A percentile compares a stretch with the other conserved stretches of the same genome.
phyloP scores from a whole-genome alignment of 257 asterid genomes.

The Plectranthus barbatus region DNA sequence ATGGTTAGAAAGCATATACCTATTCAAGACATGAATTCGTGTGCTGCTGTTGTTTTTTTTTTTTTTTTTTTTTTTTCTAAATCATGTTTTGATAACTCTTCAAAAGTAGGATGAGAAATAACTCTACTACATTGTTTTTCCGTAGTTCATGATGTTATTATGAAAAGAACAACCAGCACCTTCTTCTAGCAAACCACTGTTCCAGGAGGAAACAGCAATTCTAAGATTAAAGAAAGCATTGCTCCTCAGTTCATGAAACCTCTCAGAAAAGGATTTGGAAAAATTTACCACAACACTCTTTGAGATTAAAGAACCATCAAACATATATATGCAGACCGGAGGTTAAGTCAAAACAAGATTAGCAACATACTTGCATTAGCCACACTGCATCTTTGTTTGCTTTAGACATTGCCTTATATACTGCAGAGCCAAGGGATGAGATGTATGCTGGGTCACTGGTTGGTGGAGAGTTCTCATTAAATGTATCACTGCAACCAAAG shows the following conservation, averaged over 20 bases:
- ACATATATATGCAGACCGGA: not conserved
- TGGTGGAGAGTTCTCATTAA: slow-evolving; percentile 93
- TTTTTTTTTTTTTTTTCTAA: no score
- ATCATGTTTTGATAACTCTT: no score
- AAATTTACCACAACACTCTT: not conserved
- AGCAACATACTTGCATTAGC: slow-evolving; percentile 88
- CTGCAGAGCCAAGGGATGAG: slow-evolving; percentile 87
- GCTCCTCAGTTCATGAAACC: not conserved
- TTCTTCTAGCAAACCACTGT: not conserved
- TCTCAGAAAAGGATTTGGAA: not conserved
- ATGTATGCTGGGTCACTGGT: slow-evolving; percentile 73
- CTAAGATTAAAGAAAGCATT: not conserved
- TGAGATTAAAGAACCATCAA: not conserved
- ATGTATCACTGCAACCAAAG: slow-evolving; percentile 69
- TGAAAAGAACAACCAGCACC: not conserved
- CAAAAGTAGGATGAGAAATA: no score
- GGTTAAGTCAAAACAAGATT: slow-evolving; percentile 6
- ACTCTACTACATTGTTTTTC: no score
- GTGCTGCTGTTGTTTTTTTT: no score
- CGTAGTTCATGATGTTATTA: not conserved
- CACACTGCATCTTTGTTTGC: slow-evolving; percentile 87
- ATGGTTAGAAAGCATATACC: not conserved
- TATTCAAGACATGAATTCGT: not conserved
- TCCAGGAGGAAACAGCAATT: not conserved
- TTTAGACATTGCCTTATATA: slow-evolving; percentile 75